phyloP scores from a whole-genome alignment of 169 alveolate species.

The Plasmodium coatneyi region DNA sequence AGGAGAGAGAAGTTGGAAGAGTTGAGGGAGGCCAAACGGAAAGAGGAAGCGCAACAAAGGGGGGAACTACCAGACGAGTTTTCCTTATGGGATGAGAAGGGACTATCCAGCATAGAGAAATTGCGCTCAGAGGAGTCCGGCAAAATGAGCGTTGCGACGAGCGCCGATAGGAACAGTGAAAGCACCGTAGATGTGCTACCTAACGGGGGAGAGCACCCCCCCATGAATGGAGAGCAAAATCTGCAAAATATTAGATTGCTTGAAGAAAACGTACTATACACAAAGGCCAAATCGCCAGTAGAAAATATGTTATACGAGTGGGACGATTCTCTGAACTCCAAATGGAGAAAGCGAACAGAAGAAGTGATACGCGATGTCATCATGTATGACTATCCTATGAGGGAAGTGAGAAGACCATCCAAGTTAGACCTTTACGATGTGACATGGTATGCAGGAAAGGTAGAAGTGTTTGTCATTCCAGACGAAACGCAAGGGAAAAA shows the following conservation, averaged over 20 bases:
- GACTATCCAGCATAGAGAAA: neutral
- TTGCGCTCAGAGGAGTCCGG: neutral
- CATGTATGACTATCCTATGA: conserved; percentile 83
- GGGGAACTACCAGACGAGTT: neutral
- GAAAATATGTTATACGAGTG: conserved; percentile 77
- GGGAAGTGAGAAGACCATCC: conserved; percentile 79
- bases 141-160: neutral
- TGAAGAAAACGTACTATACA: conserved; percentile 81
- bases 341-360: conserved; percentile 84
- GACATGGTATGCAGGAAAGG: conserved; percentile 84
- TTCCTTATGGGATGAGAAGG: neutral
- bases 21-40: neutral
- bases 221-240: neutral
- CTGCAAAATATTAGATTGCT: conserved; percentile 76
- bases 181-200: neutral
- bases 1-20: neutral
- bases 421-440: conserved; percentile 83
- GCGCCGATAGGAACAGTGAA: neutral
- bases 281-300: conserved; percentile 80
- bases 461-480: conserved; percentile 78
- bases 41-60: neutral
- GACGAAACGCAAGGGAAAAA: conserved; percentile 52
- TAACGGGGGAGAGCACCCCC: neutral
- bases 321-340: conserved; percentile 83
- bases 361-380: conserved; percentile 85